Base-by-base conservation (phyloP, 2,329 filamentous ascomycete genomes). In the Penicillium sp. region DNA sequence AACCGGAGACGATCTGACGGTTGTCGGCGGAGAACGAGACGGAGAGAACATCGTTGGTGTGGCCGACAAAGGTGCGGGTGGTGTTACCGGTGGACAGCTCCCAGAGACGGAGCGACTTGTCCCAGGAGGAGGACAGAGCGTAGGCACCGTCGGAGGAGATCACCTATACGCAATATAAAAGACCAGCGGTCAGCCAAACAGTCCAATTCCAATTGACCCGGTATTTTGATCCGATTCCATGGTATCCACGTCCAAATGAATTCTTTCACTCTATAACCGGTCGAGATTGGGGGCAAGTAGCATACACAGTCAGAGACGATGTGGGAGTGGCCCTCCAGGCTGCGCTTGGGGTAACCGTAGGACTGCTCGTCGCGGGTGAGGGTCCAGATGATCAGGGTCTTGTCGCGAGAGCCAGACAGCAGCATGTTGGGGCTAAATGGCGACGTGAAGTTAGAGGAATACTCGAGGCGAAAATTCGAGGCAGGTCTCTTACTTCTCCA, bases 1-100 rank as follows among this genome's bases (percentile, higher is more conserved):
- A 97, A 63, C 90, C 93, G 62, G 93, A 97, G 69, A 97, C 93
- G 77, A 98, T 97, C 83, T 97, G 93, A 73, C 93, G 87, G 87
- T 97, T 97, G 82, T 98, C 93, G 84, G 93, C 93, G 68, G 93
- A 97, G 87, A 98, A 98, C 65, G 90, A 96, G 74, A 98, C 93
- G 74, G 91, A 97, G 73, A 97, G 89, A 68, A 98, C 91, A 72
- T 97, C 93, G 82, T 95, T 95, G 82, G 83, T 95, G 86, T 97
- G 93, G 76, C 93, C 93, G 75, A 96, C 90, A 74, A 98, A 97
- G 70, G 89, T 89, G 73, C 93, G 87, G 74, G 93, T 98, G 76
- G 93, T 98, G 72, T 84, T 89, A 75, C 93, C 93, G 67, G 87
- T 94, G 68, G 90, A 87, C 61, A 98, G 89, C 85, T 97, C 93